These are phyloP conservation scores for Glycine soja DNA, from an alignment of 306 rosid genomes.

Conservation along the genomic window DNA sequence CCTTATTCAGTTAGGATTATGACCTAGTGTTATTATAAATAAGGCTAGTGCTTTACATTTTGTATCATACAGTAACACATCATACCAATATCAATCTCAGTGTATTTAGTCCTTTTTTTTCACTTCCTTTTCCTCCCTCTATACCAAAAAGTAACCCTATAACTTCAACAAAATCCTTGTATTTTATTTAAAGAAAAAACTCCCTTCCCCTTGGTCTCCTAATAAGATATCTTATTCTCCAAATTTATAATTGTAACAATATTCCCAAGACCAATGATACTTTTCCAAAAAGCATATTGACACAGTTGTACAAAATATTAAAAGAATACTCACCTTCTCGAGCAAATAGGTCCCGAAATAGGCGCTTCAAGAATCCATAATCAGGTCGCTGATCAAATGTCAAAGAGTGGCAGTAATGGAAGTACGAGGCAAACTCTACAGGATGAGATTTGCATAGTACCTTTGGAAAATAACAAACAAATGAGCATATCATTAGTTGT, in stretches of 20 bases:
- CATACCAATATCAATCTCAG: not conserved
- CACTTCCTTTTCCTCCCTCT: not conserved
- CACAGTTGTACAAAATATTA: conserved; percentile 2
- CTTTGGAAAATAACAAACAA: conserved; percentile 52
- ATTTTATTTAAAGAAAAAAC: not conserved
- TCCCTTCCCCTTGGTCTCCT: not conserved
- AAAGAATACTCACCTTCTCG: conserved; percentile 70
- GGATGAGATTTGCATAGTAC: conserved; percentile 91
- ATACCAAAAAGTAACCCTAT: not conserved
- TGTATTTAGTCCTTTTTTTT: not conserved
- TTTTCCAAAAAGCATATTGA: conserved; percentile 21
- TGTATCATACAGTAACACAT: not conserved
- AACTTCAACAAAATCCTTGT: not conserved
- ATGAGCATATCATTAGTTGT: not conserved
- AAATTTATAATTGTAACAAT: not conserved
- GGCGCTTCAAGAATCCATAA: conserved; percentile 95
- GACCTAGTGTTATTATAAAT: not conserved
- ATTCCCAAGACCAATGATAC: not conserved
- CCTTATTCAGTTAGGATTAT: not conserved
- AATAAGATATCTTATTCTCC: not conserved
- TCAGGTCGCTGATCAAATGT: conserved; percentile 96
- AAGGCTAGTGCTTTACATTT: not conserved
- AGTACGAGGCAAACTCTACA: conserved; percentile 93
- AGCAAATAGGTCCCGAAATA: conserved; percentile 83
- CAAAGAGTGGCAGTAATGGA: conserved; percentile 93